These are phyloP conservation scores for Plenodomus tracheiphilus DNA, from an alignment of 2,329 filamentous ascomycete species.

Conservation along the genomic window DNA sequence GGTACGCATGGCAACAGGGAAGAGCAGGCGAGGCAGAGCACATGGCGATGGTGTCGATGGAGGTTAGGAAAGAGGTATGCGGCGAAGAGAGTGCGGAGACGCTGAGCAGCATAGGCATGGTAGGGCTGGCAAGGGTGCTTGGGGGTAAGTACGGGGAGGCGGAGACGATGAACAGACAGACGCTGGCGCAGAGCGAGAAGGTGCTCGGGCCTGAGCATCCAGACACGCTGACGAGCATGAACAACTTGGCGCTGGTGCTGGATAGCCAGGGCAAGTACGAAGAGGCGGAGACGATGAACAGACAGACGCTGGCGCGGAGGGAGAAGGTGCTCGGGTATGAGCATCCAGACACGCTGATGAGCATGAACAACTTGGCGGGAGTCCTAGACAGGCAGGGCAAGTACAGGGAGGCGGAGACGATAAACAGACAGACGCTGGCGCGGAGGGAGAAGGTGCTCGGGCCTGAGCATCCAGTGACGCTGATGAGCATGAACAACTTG, in stretches of 20 bases:
- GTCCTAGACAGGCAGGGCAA: not conserved
- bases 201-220: constrained; percentile 6
- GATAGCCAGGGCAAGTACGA: not conserved
- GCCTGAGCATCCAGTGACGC: constrained; percentile 1
- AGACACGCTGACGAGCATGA: constrained; percentile 1
- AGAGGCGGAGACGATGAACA: constrained; percentile 7
- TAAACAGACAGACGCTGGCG: not conserved
- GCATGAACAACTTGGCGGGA: not conserved
- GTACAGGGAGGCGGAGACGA: not conserved
- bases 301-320: not conserved
- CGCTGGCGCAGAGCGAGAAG: constrained; percentile 3
- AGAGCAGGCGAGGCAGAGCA: not conserved
- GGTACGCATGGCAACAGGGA: not conserved
- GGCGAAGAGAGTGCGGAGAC: constrained; percentile 4
- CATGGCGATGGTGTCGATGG: not conserved
- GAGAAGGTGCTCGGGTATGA: not conserved
- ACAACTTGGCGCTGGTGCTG: not conserved
- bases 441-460: constrained; percentile 3
- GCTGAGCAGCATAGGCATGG: not conserved
- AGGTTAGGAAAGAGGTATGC: constrained; percentile 2
- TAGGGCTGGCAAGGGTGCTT: not conserved
- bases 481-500: constrained; percentile 1
- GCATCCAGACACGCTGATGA: not conserved
- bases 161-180: not conserved
- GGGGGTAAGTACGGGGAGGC: constrained; percentile 9